Percentiles rank a stretch among this genome's conserved stretches.
These are phyloP conservation scores for Phoma herbarum DNA, from an alignment of 2,329 filamentous ascomycete genomes.

Conservation along the genomic window DNA sequence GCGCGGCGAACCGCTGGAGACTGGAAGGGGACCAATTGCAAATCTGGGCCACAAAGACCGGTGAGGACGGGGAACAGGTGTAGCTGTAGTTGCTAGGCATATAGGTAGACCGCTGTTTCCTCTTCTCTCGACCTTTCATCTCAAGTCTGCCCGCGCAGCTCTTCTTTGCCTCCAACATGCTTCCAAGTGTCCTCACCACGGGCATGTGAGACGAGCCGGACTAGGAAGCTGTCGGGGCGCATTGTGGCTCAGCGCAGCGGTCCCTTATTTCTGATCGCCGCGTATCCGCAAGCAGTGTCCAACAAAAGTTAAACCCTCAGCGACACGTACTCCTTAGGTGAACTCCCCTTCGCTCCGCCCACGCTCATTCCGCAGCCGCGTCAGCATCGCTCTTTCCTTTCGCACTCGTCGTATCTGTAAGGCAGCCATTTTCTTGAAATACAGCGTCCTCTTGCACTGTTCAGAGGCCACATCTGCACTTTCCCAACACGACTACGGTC, in stretches of 20 bases:
- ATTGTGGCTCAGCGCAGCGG: conserved; percentile 14
- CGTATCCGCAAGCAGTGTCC: conserved; percentile 9
- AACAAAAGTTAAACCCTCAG: conserved; percentile 8
- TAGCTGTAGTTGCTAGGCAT: conserved; percentile 6
- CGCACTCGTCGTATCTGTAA: conserved; percentile 32
- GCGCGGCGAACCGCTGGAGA: conserved; percentile 34
- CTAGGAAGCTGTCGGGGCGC: conserved; percentile 15
- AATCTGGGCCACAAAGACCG: conserved; percentile 16
- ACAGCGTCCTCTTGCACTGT: conserved; percentile 1
- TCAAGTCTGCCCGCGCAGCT: conserved; percentile 1
- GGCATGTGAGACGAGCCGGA: conserved; percentile 12
- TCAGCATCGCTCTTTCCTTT: conserved; percentile 27
- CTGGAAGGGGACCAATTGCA: conserved; percentile 35
- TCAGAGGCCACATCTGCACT: conserved; percentile 44
- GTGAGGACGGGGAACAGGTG: conserved; percentile 17
- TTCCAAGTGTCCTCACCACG: conserved; percentile 12
- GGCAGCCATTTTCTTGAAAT: conserved; percentile 37
- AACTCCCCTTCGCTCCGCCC: conserved; percentile 20
- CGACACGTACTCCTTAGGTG: conserved; percentile 19
- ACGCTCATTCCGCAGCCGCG: conserved; percentile 36
- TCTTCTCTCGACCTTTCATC: neutral
- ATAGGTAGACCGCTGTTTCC: conserved; percentile 14
- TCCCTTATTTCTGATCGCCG: conserved; percentile 18
- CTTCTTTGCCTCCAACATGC: neutral
- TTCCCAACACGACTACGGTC: conserved; percentile 2